These are phyloP conservation scores for Ceratocystis smalleyi DNA, from an alignment of 2,329 filamentous ascomycete genomes.

Conservation along the genomic window DNA sequence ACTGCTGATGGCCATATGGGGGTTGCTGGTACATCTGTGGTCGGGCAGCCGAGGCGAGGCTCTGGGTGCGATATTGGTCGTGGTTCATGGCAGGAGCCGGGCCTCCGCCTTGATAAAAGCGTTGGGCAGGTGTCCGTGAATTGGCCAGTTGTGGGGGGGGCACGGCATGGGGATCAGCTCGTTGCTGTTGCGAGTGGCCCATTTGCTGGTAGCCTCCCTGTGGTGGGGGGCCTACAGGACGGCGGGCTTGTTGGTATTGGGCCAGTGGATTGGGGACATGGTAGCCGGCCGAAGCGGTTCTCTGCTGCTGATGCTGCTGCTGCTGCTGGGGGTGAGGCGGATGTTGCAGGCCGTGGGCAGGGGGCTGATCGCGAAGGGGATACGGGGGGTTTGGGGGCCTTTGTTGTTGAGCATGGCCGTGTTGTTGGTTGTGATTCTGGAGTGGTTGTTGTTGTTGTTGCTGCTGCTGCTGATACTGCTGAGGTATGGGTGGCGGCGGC, in stretches of 20 bases:
- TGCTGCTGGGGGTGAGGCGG: slow-evolving; percentile 22
- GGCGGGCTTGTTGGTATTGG: slow-evolving; percentile 31
- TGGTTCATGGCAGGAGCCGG: slow-evolving; percentile 59
- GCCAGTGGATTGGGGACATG: slow-evolving; percentile 30
- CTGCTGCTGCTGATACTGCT: slow-evolving; percentile 26
- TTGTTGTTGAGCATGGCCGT: slow-evolving; percentile 4
- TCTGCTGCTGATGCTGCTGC: slow-evolving; percentile 33
- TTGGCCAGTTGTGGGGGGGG: slow-evolving; percentile 28
- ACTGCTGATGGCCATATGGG: slow-evolving; percentile 43
- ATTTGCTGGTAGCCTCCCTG: slow-evolving; percentile 25
- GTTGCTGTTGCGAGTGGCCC: slow-evolving; percentile 10
- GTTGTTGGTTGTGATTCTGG: not conserved
- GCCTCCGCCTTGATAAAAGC: slow-evolving; percentile 45
- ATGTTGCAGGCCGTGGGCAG: slow-evolving; percentile 9
- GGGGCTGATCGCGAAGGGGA: slow-evolving; percentile 1
- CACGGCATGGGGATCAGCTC: slow-evolving; percentile 42
- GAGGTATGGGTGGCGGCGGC: slow-evolving; percentile 23
- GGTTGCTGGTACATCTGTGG: slow-evolving; percentile 56
- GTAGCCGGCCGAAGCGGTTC: slow-evolving; percentile 35
- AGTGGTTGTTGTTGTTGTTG: slow-evolving; percentile 22
- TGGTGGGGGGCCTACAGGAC: slow-evolving; percentile 25
- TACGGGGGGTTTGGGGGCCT: not conserved
- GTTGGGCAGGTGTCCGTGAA: slow-evolving; percentile 30
- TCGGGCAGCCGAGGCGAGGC: slow-evolving; percentile 61
- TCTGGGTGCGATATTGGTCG: slow-evolving; percentile 84